These are phyloP conservation scores for Micractinium sp. DNA, from an alignment of 139 green algal genomes.

Conservation along the genomic window DNA sequence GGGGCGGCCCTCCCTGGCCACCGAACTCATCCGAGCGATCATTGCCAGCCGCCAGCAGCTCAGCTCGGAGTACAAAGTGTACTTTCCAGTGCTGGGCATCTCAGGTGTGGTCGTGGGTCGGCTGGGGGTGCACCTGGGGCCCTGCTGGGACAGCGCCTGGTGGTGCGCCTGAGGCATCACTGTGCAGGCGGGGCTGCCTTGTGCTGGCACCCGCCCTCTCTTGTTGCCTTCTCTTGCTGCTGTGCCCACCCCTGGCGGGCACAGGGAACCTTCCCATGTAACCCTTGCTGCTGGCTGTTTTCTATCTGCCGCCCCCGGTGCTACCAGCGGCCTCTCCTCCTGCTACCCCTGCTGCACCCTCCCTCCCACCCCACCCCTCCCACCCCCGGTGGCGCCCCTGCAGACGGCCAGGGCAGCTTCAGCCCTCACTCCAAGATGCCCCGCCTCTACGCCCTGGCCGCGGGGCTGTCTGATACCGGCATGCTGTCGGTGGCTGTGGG, in stretches of 20 bases:
- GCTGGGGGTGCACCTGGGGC: not conserved
- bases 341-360: not conserved
- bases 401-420: conserved; percentile 6
- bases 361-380: not conserved
- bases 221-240: not conserved
- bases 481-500: conserved; percentile 13
- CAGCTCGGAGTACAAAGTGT: not conserved
- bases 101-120: not conserved
- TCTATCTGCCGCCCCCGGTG: too few relatives aligned
- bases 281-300: too few relatives aligned
- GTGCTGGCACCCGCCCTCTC: too few relatives aligned
- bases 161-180: not conserved
- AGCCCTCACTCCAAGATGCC: not conserved
- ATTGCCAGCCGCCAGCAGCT: not conserved
- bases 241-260: not conserved
- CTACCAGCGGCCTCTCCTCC: not conserved
- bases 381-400: too few relatives aligned
- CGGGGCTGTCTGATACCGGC: not conserved
- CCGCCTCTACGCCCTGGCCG: not conserved
- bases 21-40: not conserved
- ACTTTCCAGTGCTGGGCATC: not conserved
- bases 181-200: too few relatives aligned
- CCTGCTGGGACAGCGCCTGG: not conserved
- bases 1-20: not conserved
- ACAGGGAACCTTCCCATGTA: too few relatives aligned